Evolutionary conservation across 805 yeast species (phyloP), one percentile per base, ranked within the genome.

Genomic region (Novakomyces olei): DNA sequence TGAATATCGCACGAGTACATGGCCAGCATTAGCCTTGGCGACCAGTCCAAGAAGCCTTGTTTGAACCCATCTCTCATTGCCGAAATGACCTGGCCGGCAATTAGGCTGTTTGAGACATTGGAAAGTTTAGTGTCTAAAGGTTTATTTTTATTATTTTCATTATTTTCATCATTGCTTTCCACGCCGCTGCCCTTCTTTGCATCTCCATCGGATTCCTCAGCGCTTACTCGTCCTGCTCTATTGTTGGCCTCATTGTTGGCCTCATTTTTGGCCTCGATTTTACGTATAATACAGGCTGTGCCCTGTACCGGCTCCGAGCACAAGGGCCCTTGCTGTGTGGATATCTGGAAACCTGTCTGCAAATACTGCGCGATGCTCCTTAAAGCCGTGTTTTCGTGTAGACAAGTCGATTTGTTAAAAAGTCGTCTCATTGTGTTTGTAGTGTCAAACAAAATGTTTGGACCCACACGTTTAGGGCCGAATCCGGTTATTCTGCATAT

Each of bases 1-100:
- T 88, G 99, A 41, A 88, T 78, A 41, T 85, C 95, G 59, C 95
- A 83, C 0, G 76, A 61, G 48, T 88, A 88, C 69, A 75, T 79
- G 3, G 98, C 98, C 44, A 91, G 63, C 69, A 76, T 72, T 30
- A 88, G 52, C 37, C 99, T 64, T 5, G 96, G 92, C 0, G 94
- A 72, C 73, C 88, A 75, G 37, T 69, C 72, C 24, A 78, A 49
- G 46, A 85, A 67, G 1, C 70, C 67, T 28, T 63, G 58, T 45
- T 77, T 78, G 27, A 88, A 73, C 2, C 68, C 54, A 39, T 78
- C 83, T 42, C 81, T 69, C 0, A 79, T 68, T 1, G 68, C 60
- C 1, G 81, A 67, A 30, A 81, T 71, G 18, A 80, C 53, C 43
- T 88, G 65, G 5, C 95, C 92, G 1, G 72, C 58, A 15, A 69